A percentile compares a stretch with the other conserved stretches of the same genome.
Evolutionary conservation across 345 rosid genomes (phyloP).

Genomic region (Cochlearia excelsa): DNA sequence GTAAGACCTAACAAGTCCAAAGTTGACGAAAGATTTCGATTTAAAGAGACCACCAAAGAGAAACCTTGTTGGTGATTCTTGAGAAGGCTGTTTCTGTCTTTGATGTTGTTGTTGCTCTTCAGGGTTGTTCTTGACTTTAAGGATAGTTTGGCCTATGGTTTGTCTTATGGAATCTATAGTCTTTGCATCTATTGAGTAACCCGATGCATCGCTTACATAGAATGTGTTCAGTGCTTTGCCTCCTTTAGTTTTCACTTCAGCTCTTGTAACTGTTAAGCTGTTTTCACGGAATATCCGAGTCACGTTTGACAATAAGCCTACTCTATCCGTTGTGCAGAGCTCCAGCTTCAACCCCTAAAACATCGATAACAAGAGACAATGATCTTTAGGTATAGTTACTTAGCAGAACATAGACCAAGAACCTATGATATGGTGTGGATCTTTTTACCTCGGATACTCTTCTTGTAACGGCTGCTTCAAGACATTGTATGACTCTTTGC

Average conservation of each 20-base stretch:
- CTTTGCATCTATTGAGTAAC: constrained; percentile 62
- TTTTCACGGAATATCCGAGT: constrained; percentile 92
- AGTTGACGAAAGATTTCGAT: constrained; percentile 87
- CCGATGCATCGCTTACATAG: constrained; percentile 82
- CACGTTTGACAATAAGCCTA: constrained; percentile 73
- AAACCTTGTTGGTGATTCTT: constrained; percentile 71
- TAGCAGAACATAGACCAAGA: background rate
- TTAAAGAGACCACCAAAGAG: constrained; percentile 86
- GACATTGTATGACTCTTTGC: constrained; percentile 77
- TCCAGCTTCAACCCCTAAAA: constrained; percentile 89
- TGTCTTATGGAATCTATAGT: constrained; percentile 76
- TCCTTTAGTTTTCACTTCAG: constrained; percentile 81
- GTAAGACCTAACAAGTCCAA: constrained; percentile 80
- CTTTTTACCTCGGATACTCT: constrained; percentile 76
- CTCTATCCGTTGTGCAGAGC: constrained; percentile 77
- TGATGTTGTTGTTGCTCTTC: constrained; percentile 45
- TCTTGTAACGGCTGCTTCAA: constrained; percentile 91
- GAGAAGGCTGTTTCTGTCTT: constrained; percentile 47
- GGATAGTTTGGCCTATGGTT: constrained; percentile 75
- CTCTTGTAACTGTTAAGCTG: constrained; percentile 78
- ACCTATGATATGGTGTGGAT: background rate
- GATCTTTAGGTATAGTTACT: constrained; percentile 13
- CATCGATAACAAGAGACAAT: constrained; percentile 16
- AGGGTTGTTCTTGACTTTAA: constrained; percentile 67
- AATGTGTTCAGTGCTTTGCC: constrained; percentile 85